Conservation (phyloP, 2,329 filamentous ascomycete genomes). For the Fusarium stilboides region DNA sequence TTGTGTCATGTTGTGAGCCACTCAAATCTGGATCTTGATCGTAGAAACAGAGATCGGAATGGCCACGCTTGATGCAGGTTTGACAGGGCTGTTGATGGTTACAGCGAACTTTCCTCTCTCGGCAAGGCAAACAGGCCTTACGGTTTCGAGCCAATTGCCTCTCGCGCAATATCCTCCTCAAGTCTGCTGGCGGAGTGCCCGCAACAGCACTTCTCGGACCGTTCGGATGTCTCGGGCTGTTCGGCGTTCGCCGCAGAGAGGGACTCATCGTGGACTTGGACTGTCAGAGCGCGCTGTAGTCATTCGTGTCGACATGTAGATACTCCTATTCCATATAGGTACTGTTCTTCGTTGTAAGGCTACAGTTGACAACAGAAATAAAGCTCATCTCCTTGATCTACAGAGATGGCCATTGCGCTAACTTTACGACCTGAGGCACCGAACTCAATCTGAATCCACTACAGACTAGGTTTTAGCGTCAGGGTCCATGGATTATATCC, state of each 20-base stretch:
- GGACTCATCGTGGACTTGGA: not conserved
- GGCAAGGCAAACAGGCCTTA: slow-evolving; percentile 56
- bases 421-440: too few relatives aligned
- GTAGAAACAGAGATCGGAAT: slow-evolving; percentile 26
- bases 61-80: slow-evolving; percentile 31
- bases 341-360: too few relatives aligned
- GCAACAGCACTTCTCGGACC: not conserved
- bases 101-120: slow-evolving; percentile 34
- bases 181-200: not conserved
- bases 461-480: too few relatives aligned
- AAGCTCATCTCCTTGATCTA: too few relatives aligned
- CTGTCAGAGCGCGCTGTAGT: too few relatives aligned
- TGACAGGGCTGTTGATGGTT: slow-evolving; percentile 32
- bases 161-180: slow-evolving; percentile 19
- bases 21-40: not conserved
- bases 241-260: not conserved
- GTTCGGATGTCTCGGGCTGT: slow-evolving; percentile 9
- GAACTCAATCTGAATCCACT: too few relatives aligned
- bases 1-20: not conserved
- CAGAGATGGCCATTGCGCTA: too few relatives aligned
- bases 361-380: too few relatives aligned
- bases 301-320: too few relatives aligned
- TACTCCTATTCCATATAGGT: too few relatives aligned
- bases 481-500: too few relatives aligned
- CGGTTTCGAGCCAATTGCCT: slow-evolving; percentile 53